Conservation (phyloP, 352 stramenopile species). For the Phytophthora capsici region DNA sequence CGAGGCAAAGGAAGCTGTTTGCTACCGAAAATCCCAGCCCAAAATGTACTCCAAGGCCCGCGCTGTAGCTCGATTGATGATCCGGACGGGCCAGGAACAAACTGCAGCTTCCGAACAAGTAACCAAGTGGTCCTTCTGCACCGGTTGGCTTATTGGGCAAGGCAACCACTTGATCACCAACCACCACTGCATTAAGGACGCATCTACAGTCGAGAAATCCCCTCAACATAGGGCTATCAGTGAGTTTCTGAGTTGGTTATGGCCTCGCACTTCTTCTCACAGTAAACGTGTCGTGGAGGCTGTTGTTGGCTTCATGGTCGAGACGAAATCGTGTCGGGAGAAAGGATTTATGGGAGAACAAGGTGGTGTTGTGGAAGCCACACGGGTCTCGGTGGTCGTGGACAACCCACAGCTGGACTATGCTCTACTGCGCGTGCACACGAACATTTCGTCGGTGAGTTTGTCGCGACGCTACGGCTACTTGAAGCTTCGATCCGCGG, state of each 20-base stretch:
- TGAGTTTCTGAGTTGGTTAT: slow-evolving; percentile 3
- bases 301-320: slow-evolving; percentile 64
- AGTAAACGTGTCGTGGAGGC: slow-evolving; percentile 25
- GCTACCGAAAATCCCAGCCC: slow-evolving; percentile 56
- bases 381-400: slow-evolving; percentile 40
- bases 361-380: slow-evolving; percentile 53
- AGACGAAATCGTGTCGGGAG: slow-evolving; percentile 52
- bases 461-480: slow-evolving; percentile 59
- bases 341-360: slow-evolving; percentile 39
- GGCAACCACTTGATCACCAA: slow-evolving; percentile 74
- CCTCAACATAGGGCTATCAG: slow-evolving; percentile 21
- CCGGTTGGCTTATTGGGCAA: slow-evolving; percentile 64
- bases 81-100: slow-evolving; percentile 39
- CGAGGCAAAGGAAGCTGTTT: slow-evolving; percentile 65
- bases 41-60: slow-evolving; percentile 64
- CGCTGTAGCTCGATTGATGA: slow-evolving; percentile 62
- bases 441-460: slow-evolving; percentile 34
- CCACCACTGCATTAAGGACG: slow-evolving; percentile 64
- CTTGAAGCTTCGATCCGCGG: slow-evolving; percentile 43
- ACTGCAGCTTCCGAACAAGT: slow-evolving; percentile 7
- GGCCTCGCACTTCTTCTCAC: slow-evolving; percentile 12
- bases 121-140: slow-evolving; percentile 53
- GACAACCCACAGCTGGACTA: slow-evolving; percentile 66
- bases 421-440: slow-evolving; percentile 52
- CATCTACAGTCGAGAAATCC: slow-evolving; percentile 12